A percentile compares a stretch with the other conserved stretches of the same genome.
phyloP scores from a whole-genome alignment of 1,139 yeast genomes.

The Geotrichum armillariae region DNA sequence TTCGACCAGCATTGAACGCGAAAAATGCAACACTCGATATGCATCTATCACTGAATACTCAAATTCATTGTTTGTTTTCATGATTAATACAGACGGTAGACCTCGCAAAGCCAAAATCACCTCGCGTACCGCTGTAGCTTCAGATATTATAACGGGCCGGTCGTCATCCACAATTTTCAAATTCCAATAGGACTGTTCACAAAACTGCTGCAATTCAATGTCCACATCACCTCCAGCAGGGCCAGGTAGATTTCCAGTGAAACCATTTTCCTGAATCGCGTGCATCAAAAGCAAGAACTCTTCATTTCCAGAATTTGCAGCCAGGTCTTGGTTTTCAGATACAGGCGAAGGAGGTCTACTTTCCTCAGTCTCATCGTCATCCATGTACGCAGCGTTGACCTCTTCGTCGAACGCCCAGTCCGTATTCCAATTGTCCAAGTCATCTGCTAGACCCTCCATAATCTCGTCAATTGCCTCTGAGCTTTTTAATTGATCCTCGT shows the following conservation, averaged over 20 bases:
- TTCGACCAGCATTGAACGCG: constrained; percentile 5
- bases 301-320: background rate
- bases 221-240: constrained; percentile 13
- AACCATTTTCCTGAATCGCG: constrained; percentile 1
- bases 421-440: constrained; percentile 6
- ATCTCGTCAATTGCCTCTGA: background rate
- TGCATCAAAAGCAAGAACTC: constrained; percentile 3
- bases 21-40: constrained; percentile 13
- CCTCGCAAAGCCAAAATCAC: constrained; percentile 11
- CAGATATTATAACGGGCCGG: constrained; percentile 10
- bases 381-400: constrained; percentile 2
- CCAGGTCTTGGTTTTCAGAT: background rate
- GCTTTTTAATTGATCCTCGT: background rate
- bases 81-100: constrained; percentile 5
- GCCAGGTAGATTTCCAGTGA: background rate
- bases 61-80: background rate
- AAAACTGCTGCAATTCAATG: constrained; percentile 11
- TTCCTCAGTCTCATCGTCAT: constrained; percentile 2
- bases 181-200: constrained; percentile 16
- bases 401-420: constrained; percentile 9
- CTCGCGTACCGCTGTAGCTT: constrained; percentile 12
- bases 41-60: constrained; percentile 1
- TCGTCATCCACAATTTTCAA: background rate
- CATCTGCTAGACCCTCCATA: constrained; percentile 7
- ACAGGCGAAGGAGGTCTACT: background rate